Base-by-base conservation (phyloP, 179 eudicot genomes). In the Sideroxylon spinosum region DNA sequence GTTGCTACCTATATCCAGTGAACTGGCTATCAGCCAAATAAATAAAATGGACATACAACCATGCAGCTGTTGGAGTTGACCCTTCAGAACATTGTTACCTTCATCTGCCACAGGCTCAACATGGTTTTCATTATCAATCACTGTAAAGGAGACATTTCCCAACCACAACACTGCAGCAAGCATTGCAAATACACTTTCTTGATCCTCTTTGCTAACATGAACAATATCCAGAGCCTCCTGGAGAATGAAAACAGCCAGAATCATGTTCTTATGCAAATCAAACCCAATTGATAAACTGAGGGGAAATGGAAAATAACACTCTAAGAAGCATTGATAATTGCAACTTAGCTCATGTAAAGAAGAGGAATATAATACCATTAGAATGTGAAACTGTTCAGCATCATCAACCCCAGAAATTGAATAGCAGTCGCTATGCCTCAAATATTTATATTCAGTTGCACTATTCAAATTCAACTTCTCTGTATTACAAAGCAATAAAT, bases 161-260 rank as follows among this genome's bases (percentile, higher is more conserved):
- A 96, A 83, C 99, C 98, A 94, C 84, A 96, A 76, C 25, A 96
- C 98, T 25, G 98, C 98, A 82, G 97, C 90, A 52, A 96, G 88
- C 99, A 96, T 96, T 46, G 91, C 90, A 79, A 96, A 94, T 37
- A 91, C 92, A 77, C 85, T 89, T 66, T 91, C 94, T 81, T 96
- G 98, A 76, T 94, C 96, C 78, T 89, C 94, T 87, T 94, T 90
- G 80, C 92, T 85, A 28, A 95, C 90, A 82, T 90, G 94, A 84
- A 95, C 97, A 83, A 87, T 85, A 85, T 91, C 88, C 77, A 94
- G 81, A 26, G 98, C 97, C 87, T 92, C 98, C 98, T 93, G 86
- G 63, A 73, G 81, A 77, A 66, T n/a, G 10, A 61, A 68, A 63
- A 26, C 17, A 74, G 78, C 64, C 44, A 74, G 49, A 16, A 68